Evolutionary conservation across 768 basidiomycete species (phyloP).

Genomic region (Termitomyces heimii): DNA sequence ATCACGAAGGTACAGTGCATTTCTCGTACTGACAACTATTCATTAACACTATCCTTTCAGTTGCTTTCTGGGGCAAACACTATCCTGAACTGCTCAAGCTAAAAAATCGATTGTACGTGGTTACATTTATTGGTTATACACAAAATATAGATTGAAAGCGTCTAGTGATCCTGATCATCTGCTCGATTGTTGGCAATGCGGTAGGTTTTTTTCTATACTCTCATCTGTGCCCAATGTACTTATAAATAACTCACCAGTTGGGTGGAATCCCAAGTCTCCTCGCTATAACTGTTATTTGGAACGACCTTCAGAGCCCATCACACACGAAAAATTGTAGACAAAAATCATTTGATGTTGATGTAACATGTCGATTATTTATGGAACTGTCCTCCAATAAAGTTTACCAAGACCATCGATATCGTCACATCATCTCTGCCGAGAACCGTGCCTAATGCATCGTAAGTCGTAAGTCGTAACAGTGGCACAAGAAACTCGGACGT

Average conservation of each 20-base stretch:
- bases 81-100: slow-evolving; percentile 32
- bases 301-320: background rate
- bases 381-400: background rate
- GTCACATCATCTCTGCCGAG: background rate
- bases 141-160: background rate
- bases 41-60: slow-evolving; percentile 12
- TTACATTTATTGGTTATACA: background rate
- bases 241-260: slow-evolving; percentile 20
- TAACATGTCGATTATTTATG: no score
- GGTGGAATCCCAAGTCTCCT: slow-evolving; percentile 26
- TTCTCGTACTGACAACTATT: background rate
- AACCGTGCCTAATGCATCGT: background rate
- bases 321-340: background rate
- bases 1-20: slow-evolving; percentile 28
- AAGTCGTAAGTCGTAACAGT: no score
- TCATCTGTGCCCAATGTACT: background rate
- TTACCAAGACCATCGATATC: background rate
- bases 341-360: background rate
- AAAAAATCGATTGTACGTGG: slow-evolving; percentile 41
- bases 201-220: slow-evolving; percentile 19
- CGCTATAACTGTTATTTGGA: slow-evolving; percentile 29
- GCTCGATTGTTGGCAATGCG: slow-evolving; percentile 47
- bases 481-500: background rate
- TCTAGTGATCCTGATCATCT: slow-evolving; percentile 40
- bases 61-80: slow-evolving; percentile 39